Evolutionary conservation across 345 rosid genomes (phyloP).

Genomic region (Brassica cretica): DNA sequence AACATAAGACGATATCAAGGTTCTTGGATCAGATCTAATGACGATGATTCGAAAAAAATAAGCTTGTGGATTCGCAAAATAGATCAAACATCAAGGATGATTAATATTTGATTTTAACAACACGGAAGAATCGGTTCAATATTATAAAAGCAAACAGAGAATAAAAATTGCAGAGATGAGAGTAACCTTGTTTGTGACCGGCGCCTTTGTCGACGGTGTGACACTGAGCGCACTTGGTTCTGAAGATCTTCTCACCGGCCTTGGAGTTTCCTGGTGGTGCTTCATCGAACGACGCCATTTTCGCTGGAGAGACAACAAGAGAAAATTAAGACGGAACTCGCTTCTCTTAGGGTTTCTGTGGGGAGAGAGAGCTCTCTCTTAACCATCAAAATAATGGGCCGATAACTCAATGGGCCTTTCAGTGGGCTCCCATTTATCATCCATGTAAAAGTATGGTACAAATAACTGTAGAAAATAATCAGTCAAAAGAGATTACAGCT

Average conservation of each 20-base stretch:
- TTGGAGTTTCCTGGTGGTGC: conserved; percentile 61
- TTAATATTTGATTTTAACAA: background rate
- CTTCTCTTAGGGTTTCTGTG: conserved; percentile 29
- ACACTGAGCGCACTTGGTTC: conserved; percentile 68
- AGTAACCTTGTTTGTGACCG: conserved; percentile 68
- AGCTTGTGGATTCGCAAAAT: background rate
- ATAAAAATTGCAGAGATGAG: conserved; percentile 10
- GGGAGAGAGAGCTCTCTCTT: background rate
- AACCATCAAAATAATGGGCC: conserved; percentile 17
- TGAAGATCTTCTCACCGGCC: conserved; percentile 70
- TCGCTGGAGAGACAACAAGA: conserved; percentile 4
- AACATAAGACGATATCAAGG: background rate
- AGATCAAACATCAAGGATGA: background rate
- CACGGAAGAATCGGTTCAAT: background rate
- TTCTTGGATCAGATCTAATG: conserved; percentile 24
- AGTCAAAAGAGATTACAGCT: background rate
- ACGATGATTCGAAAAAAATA: background rate
- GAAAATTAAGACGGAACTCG: conserved; percentile 26
- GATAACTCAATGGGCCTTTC: background rate
- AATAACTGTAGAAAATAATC: background rate
- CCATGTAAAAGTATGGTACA: background rate
- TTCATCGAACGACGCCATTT: conserved; percentile 63
- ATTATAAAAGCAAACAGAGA: background rate
- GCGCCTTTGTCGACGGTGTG: conserved; percentile 69
- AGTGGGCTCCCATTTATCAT: conserved; percentile 7